phyloP scores from a whole-genome alignment of 179 eudicot species.

The Patellifolia procumbens region DNA sequence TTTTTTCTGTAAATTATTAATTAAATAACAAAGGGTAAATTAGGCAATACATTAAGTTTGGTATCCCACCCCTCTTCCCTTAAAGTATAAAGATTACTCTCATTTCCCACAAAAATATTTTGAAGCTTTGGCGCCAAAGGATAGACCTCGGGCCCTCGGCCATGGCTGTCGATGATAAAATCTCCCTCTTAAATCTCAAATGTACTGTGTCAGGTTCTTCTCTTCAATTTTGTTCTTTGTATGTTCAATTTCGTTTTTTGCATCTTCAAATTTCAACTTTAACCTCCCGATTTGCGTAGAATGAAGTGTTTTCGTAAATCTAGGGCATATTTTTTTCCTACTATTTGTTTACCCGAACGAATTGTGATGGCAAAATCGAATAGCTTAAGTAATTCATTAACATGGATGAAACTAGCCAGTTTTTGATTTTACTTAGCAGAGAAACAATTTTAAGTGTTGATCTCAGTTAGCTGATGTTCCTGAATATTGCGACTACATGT shows the following conservation, averaged over 20 bases:
- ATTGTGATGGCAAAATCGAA: background rate
- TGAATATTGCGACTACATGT: no score
- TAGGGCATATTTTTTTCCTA: conserved; percentile 9
- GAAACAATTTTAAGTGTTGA: no score
- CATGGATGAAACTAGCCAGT: no score
- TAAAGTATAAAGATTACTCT: no score
- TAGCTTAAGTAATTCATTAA: no score
- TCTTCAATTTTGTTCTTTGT: background rate
- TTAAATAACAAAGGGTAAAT: no score
- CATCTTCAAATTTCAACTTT: background rate
- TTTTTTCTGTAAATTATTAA: no score
- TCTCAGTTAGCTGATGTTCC: no score
- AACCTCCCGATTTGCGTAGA: background rate
- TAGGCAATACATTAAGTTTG: no score
- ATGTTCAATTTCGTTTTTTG: background rate
- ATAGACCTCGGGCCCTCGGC: background rate
- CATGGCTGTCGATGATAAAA: background rate
- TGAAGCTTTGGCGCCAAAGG: conserved; percentile 17
- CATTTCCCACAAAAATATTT: background rate
- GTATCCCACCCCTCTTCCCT: no score
- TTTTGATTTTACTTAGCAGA: no score
- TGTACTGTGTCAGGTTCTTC: background rate
- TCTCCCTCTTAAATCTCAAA: background rate
- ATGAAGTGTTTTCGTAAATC: background rate
- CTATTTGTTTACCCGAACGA: background rate